Percentiles rank a stretch among this genome's conserved stretches.
phyloP scores from a whole-genome alignment of 768 basidiomycete genomes.

The Boletus rubescentipes region DNA sequence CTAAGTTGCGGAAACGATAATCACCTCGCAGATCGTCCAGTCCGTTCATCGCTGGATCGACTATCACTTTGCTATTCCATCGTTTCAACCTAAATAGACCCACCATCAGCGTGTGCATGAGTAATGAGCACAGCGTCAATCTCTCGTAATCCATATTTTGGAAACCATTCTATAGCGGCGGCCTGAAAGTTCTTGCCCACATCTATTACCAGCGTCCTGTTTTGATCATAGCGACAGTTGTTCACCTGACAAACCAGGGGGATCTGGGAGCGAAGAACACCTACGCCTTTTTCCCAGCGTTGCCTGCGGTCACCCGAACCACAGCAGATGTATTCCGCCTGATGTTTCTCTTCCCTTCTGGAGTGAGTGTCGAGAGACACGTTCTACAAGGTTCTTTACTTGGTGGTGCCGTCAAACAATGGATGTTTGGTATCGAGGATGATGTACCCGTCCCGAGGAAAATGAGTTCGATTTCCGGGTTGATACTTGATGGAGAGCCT shows the following conservation, averaged over 20 bases:
- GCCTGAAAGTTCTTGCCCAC: slow-evolving; percentile 82
- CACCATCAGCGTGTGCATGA: slow-evolving; percentile 84
- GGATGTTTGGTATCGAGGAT: slow-evolving; percentile 62
- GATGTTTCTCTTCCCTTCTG: slow-evolving; percentile 79
- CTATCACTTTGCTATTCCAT: not conserved
- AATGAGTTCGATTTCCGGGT: slow-evolving; percentile 55
- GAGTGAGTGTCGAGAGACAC: slow-evolving; percentile 63
- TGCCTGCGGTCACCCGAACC: slow-evolving; percentile 44
- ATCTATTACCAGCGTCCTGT: slow-evolving; percentile 78
- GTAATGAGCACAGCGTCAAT: slow-evolving; percentile 81
- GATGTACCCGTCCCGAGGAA: slow-evolving; percentile 87
- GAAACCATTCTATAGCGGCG: slow-evolving; percentile 56
- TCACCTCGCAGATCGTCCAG: slow-evolving; percentile 84
- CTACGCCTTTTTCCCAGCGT: slow-evolving; percentile 48
- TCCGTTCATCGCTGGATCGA: slow-evolving; percentile 74
- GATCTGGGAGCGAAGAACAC: slow-evolving; percentile 20
- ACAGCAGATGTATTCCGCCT: slow-evolving; percentile 81
- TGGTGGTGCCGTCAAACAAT: slow-evolving; percentile 73
- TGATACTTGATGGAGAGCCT: not conserved
- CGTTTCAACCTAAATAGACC: not conserved
- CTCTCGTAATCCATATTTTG: slow-evolving; percentile 68
- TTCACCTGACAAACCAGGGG: slow-evolving; percentile 2
- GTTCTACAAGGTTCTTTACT: slow-evolving; percentile 53
- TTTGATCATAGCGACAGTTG: not conserved
- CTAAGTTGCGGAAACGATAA: slow-evolving; percentile 10